A percentile compares a stretch with the other conserved stretches of the same genome.
phyloP scores from a whole-genome alignment of 176 grass and related monocot species.

The Oryza meridionalis region DNA sequence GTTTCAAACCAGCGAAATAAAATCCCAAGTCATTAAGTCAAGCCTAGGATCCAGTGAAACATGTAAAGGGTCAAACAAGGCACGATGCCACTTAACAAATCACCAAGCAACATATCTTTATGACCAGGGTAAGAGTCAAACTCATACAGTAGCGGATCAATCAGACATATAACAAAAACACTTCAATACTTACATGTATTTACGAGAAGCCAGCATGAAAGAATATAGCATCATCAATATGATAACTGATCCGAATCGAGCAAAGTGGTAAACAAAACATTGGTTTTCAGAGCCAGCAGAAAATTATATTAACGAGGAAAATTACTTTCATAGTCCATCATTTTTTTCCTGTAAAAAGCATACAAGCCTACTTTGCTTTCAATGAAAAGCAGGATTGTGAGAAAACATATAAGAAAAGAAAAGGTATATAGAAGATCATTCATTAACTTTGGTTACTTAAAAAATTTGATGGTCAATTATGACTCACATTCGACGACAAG shows the following conservation, averaged over 20 bases:
- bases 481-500: neutral
- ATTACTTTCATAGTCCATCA: neutral
- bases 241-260: neutral
- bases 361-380: no score
- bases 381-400: no score
- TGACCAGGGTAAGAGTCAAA: neutral
- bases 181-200: neutral
- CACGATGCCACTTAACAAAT: neutral
- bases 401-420: neutral
- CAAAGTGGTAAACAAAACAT: neutral
- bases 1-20: neutral
- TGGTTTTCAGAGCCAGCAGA: neutral
- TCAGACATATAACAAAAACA: neutral
- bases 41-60: neutral
- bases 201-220: neutral
- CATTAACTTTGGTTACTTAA: neutral
- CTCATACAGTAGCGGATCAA: neutral
- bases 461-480: neutral
- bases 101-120: neutral
- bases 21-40: neutral
- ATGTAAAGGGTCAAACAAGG: neutral
- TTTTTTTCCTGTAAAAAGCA: neutral
- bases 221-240: neutral
- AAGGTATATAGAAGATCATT: neutral
- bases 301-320: neutral